Evolutionary conservation across 2,329 filamentous ascomycete genomes (phyloP).

Genomic region (Fusarium equiseti): DNA sequence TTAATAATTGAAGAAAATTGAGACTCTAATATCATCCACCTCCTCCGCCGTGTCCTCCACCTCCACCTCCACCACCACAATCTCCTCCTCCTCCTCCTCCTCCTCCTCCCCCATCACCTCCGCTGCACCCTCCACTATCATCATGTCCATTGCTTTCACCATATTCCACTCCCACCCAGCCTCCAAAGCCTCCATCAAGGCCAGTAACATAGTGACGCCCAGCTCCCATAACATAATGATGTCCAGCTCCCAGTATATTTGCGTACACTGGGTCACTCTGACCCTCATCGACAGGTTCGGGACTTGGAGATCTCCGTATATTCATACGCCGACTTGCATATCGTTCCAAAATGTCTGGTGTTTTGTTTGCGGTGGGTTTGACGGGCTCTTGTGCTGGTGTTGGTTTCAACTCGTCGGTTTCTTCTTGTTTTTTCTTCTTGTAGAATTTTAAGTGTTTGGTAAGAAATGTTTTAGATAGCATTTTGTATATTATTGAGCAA

Average conservation of each 20-base stretch:
- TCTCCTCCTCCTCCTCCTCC: neutral
- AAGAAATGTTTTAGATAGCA: slow-evolving; percentile 20
- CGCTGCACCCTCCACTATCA: slow-evolving; percentile 3
- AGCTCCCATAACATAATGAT: neutral
- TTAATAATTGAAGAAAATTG: neutral
- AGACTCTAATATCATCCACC: neutral
- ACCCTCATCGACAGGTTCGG: neutral
- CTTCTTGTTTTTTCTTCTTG: slow-evolving; percentile 2
- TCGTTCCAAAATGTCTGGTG: neutral
- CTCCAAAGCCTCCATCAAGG: slow-evolving; percentile 4
- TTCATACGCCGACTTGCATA: neutral
- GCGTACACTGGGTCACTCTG: neutral
- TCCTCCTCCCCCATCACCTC: slow-evolving; percentile 4
- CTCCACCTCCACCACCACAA: neutral
- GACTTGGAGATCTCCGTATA: neutral
- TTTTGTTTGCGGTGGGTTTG: neutral
- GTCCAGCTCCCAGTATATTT: neutral
- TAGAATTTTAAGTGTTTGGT: slow-evolving; percentile 10
- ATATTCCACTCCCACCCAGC: slow-evolving; percentile 18
- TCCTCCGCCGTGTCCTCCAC: neutral
- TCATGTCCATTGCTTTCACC: neutral
- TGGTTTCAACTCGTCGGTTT: slow-evolving; percentile 4
- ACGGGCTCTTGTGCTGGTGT: neutral
- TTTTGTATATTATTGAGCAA: neutral
- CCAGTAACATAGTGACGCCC: neutral